Evolutionary conservation across 1,284 basidiomycete species (phyloP), one percentile per base, ranked within the genome.

Genomic region (Schizophyllum amplum): DNA sequence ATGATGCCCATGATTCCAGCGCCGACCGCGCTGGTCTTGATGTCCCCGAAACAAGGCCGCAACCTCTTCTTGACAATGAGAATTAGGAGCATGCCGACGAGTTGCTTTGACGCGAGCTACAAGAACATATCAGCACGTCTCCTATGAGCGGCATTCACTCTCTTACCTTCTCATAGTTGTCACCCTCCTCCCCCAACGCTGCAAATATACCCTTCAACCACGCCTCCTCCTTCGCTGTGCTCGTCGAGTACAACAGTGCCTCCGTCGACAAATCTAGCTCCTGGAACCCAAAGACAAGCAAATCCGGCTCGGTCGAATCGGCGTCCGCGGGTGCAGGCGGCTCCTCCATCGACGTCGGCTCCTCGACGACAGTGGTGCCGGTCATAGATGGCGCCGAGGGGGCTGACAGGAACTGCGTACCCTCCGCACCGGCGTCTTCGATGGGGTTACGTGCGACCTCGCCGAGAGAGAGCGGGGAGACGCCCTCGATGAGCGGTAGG

Each of bases 231-330:
- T 79, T 78, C 5, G 72, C 62, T 0, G 81, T 81, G 48, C 78
- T 81, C 0, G 80, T 77, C 0, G 82, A 75, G 60, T 88, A 88
- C 0, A 91, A 66, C 55, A 90, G 71, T 6, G 88, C 86, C 67
- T 87, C 87, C 0, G 87, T 75, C 0, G 87, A 90, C 1, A 84
- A 72, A 66, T 91, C 88, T 2, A 90, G 70, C 64, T 91, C 88
- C 68, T 91, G 88, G 62, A 91, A 89, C 1, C 80, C 86, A 4
- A 90, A 67, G 11, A 87, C 82, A 23, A 89, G 66, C 11, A 91
- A 60, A 66, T 91, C 88, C 17, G 85, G 82, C 60, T 80, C 79
- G 20, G 13, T 24, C 5, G 63, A 60, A 33, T 75, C 67, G 21
- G 61, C 21, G 17, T 73, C 69, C 6, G 68, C 55, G 21, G 60